Evolutionary conservation across 495 filamentous ascomycete genomes (phyloP), one percentile per base, ranked within the genome.

Genomic region (Aspergillus baeticus): DNA sequence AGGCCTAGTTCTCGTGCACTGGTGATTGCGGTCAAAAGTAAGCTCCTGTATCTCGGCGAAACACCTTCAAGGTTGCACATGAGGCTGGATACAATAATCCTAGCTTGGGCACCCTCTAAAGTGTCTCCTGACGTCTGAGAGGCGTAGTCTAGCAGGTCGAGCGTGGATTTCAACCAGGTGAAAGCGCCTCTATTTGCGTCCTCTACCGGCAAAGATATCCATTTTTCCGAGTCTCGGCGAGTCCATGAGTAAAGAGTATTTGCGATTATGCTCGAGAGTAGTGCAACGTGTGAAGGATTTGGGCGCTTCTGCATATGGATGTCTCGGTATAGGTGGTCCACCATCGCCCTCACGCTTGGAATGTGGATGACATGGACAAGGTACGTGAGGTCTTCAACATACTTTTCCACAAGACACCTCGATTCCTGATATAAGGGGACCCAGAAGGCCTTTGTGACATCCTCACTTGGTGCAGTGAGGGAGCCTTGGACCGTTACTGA

Each of bases 301-400:
- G 36, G 36, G 11, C 15, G 36, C 36, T 14, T 17, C 36, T 38
- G 36, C 13, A 14, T 13, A 14, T 38, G 36, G 14, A 38, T 38
- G 11, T 38, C 36, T 38, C 15, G 36, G 10, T 38, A 38, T 17
- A 38, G 10, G 3, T 38, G 36, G 36, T 38, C 36, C 36, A 38
- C 36, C 5, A 17, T 38, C 36, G 36, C 36, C 14, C 36, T 64
- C 15, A 76, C 36, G 1, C 77, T 69, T 13, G 78, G 69, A n/a
- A 62, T 57, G 48, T 78, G 68, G 5, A 77, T 51, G 6, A 77
- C 66, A 49, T 77, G 73, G 39, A 75, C 70, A n/a, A 75, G 50
- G 48, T 68, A 66, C 10, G 70, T 69, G 20, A 75, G 63, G 17
- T 76, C 68, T n/a, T 61, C 49, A 10, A 72, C 52, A 36, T 72